Conservation (phyloP, 2,329 filamentous ascomycete species). For the Aspergillus tanneri region DNA sequence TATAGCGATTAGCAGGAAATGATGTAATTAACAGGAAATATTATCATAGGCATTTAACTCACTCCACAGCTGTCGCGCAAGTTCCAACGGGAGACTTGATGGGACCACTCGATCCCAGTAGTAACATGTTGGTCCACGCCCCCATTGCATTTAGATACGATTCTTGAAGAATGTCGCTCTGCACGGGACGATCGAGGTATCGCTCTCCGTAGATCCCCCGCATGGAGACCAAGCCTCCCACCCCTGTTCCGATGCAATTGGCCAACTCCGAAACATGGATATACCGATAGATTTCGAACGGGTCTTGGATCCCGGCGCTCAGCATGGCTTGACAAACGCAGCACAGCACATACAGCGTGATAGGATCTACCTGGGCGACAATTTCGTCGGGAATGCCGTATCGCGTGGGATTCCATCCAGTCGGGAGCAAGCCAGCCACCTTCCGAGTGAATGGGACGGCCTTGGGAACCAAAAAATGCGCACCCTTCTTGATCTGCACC, state of each 20-base stretch:
- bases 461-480: slow-evolving; percentile 68
- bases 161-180: slow-evolving; percentile 83
- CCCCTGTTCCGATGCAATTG: slow-evolving; percentile 95
- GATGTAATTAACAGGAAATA: too few relatives aligned
- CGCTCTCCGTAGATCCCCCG: slow-evolving; percentile 96
- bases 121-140: slow-evolving; percentile 99
- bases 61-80: slow-evolving; percentile 93
- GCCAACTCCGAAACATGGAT: slow-evolving; percentile 94
- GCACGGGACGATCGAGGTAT: slow-evolving; percentile 68
- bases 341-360: slow-evolving; percentile 21
- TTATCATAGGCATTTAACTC: too few relatives aligned
- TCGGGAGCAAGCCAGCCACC: slow-evolving; percentile 52
- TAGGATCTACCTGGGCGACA: slow-evolving; percentile 49
- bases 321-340: slow-evolving; percentile 65
- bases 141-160: slow-evolving; percentile 99
- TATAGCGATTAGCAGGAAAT: too few relatives aligned
- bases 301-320: slow-evolving; percentile 88
- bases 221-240: slow-evolving; percentile 84
- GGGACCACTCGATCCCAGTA: slow-evolving; percentile 89
- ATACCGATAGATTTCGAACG: slow-evolving; percentile 98
- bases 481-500: slow-evolving; percentile 67
- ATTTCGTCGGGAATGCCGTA: slow-evolving; percentile 96
- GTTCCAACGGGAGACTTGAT: slow-evolving; percentile 98
- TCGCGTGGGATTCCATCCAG: slow-evolving; percentile 89
- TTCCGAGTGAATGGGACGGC: slow-evolving; percentile 17